Conservation (phyloP, 73 alveolate species). For the Paramecium sonneborni region DNA sequence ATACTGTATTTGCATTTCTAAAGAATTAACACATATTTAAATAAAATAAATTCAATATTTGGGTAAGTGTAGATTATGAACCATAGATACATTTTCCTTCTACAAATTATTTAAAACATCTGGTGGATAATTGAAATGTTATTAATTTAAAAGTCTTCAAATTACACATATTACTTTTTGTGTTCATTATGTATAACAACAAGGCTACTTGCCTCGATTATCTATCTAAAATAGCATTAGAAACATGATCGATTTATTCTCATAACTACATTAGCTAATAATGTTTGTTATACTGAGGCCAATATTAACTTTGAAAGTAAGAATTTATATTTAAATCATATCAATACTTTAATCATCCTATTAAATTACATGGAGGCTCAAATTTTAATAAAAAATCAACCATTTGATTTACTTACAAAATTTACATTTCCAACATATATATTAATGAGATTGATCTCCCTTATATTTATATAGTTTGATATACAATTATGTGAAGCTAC, state of each 20-base stretch:
- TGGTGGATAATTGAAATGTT: neutral
- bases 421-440: neutral
- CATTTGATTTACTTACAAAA: neutral
- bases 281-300: neutral
- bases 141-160: neutral
- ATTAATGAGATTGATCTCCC: neutral
- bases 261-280: neutral
- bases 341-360: neutral
- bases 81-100: neutral
- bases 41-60: neutral
- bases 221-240: neutral
- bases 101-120: neutral
- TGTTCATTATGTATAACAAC: neutral
- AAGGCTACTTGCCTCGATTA: neutral
- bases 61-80: neutral
- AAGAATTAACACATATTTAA: neutral
- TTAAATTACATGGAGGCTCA: neutral
- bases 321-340: neutral
- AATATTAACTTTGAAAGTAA: neutral
- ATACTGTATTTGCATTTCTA: neutral
- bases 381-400: neutral
- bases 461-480: neutral
- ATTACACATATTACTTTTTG: neutral
- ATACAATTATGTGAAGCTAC: neutral
- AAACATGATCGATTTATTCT: neutral